Evolutionary conservation across 805 yeast species (phyloP).

Genomic region (Blastobotrys parvus): DNA sequence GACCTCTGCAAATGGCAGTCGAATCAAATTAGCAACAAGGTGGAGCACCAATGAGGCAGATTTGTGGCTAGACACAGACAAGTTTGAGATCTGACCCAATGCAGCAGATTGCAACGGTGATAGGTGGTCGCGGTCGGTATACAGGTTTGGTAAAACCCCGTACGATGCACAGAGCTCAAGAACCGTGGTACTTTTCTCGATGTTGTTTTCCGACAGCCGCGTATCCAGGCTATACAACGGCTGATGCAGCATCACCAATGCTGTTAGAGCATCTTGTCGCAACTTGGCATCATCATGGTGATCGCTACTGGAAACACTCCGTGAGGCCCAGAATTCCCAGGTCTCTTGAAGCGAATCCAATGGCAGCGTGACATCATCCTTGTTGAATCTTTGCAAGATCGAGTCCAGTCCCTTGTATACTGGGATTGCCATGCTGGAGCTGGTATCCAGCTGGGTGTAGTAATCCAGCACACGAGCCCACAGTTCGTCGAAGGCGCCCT

Average conservation of each 20-base stretch:
- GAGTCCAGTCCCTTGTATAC: slow-evolving; percentile 48
- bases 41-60: slow-evolving; percentile 8
- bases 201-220: slow-evolving; percentile 17
- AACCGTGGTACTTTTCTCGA: slow-evolving; percentile 30
- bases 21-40: slow-evolving; percentile 8
- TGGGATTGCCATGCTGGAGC: slow-evolving; percentile 32
- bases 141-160: slow-evolving; percentile 57
- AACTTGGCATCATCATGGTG: slow-evolving; percentile 34
- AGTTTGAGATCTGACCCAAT: slow-evolving; percentile 36
- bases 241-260: slow-evolving; percentile 46
- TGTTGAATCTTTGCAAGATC: slow-evolving; percentile 32
- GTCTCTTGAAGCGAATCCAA: slow-evolving; percentile 11
- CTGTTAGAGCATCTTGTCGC: slow-evolving; percentile 47
- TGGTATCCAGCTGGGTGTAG: slow-evolving; percentile 22
- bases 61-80: slow-evolving; percentile 15
- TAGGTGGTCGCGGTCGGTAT: slow-evolving; percentile 45
- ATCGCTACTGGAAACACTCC: slow-evolving; percentile 12
- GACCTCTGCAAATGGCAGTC: slow-evolving; percentile 12
- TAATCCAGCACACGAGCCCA: slow-evolving; percentile 55
- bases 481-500: slow-evolving; percentile 25
- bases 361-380: slow-evolving; percentile 7
- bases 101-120: slow-evolving; percentile 59
- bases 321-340: slow-evolving; percentile 34
- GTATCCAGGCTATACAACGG: no score
- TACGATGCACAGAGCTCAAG: slow-evolving; percentile 62